Conservation (phyloP, 495 filamentous ascomycete species). For the Aspergillus nanangensis region DNA sequence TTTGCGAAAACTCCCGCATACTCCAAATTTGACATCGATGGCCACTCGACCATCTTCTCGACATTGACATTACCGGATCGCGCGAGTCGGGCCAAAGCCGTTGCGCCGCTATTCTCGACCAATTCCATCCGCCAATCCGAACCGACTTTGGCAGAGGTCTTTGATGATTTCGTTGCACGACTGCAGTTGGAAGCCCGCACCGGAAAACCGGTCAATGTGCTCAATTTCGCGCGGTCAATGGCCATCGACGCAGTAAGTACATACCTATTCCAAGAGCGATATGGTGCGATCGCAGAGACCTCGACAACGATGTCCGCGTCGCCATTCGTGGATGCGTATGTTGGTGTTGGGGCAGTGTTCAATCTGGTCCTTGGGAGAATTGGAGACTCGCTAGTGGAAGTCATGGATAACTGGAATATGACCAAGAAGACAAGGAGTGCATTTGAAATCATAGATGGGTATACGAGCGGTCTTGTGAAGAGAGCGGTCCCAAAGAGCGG, state of each 20-base stretch:
- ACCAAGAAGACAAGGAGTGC: conserved; percentile 21
- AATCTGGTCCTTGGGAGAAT: conserved; percentile 29
- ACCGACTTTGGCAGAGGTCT: conserved; percentile 23
- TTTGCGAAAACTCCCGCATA: conserved; percentile 45
- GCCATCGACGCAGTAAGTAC: conserved; percentile 42
- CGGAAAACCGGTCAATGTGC: conserved; percentile 35
- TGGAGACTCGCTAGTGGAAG: conserved; percentile 31
- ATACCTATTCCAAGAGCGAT: conserved; percentile 42
- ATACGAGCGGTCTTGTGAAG: conserved; percentile 29
- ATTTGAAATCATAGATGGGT: conserved; percentile 33
- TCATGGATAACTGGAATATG: conserved; percentile 19
- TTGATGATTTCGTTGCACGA: conserved; percentile 32
- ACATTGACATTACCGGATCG: conserved; percentile 33
- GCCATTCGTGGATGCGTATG: conserved; percentile 40
- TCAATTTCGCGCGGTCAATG: conserved; percentile 37
- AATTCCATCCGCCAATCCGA: conserved; percentile 29
- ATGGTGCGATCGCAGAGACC: conserved; percentile 34
- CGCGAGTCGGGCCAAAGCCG: conserved; percentile 41
- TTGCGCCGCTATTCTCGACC: conserved; percentile 42
- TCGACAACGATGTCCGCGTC: conserved; percentile 26
- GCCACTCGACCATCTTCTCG: conserved; percentile 48
- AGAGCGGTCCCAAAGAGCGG: conserved; percentile 17
- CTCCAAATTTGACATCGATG: conserved; percentile 50
- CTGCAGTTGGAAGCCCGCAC: conserved; percentile 23
- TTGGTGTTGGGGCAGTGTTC: conserved; percentile 46